Conservation (phyloP, 805 yeast species). For the Candida awuae region DNA sequence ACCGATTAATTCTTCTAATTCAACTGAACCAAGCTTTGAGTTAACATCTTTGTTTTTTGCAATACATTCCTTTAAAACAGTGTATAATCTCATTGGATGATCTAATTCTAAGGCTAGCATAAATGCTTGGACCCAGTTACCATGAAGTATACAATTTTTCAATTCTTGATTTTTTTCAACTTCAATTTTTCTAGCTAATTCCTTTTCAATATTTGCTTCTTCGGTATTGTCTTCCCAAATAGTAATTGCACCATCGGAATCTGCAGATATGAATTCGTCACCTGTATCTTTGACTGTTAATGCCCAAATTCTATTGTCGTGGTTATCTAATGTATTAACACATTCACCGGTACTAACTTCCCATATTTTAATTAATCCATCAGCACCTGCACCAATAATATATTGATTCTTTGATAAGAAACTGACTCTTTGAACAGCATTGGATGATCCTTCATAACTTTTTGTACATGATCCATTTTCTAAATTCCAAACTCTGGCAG, state of each 20-base stretch:
- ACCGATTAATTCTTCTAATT: conserved; percentile 58
- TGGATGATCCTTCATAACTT: conserved; percentile 92
- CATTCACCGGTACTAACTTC: conserved; percentile 69
- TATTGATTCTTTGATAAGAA: conserved; percentile 64
- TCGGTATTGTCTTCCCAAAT: conserved; percentile 87
- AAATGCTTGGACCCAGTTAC: conserved; percentile 87
- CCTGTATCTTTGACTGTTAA: conserved; percentile 61
- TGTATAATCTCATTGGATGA: conserved; percentile 83
- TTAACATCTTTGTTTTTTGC: conserved; percentile 40
- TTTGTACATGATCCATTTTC: conserved; percentile 64
- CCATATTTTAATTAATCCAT: conserved; percentile 91
- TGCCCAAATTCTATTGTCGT: conserved; percentile 93
- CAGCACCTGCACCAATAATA: conserved; percentile 80
- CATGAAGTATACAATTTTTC: conserved; percentile 58
- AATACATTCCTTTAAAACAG: conserved; percentile 60
- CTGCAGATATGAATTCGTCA: conserved; percentile 69
- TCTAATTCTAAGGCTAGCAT: conserved; percentile 75
- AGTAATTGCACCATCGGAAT: conserved; percentile 89
- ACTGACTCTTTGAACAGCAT: conserved; percentile 76
- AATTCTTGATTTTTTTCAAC: conserved; percentile 88
- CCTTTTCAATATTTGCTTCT: conserved; percentile 46
- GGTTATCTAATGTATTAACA: conserved; percentile 78
- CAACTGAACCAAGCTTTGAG: conserved; percentile 45
- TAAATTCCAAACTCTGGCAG: conserved; percentile 83
- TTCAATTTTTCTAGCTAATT: conserved; percentile 42